A percentile compares a stretch with the other conserved stretches of the same genome.
Conservation (phyloP, 1,139 yeast genomes). For the Lodderomyces jiufengensis region DNA sequence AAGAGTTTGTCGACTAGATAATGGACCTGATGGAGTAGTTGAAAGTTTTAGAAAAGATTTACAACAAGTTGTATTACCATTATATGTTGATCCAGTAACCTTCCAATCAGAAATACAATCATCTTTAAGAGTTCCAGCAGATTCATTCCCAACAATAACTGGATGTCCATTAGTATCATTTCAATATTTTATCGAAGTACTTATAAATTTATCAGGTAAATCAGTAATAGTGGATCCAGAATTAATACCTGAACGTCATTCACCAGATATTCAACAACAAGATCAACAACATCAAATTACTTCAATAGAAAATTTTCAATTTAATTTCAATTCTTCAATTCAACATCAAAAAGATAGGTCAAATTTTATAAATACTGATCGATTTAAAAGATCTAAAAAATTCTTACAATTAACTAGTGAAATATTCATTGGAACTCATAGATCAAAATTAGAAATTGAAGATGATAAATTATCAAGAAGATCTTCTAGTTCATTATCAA, state of each 20-base stretch:
- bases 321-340: constrained; percentile 26
- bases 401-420: constrained; percentile 78
- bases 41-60: constrained; percentile 85
- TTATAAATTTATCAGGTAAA: constrained; percentile 61
- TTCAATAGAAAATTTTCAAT: constrained; percentile 21
- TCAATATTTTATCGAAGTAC: constrained; percentile 80
- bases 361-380: constrained; percentile 72
- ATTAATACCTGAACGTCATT: constrained; percentile 8
- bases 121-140: constrained; percentile 72
- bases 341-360: constrained; percentile 32
- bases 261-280: constrained; percentile 7
- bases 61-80: constrained; percentile 71
- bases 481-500: constrained; percentile 18
- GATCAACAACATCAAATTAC: constrained; percentile 7
- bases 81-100: constrained; percentile 71
- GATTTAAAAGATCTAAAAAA: constrained; percentile 66
- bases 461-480: constrained; percentile 17
- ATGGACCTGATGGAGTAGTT: constrained; percentile 58
- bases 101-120: constrained; percentile 58
- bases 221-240: constrained; percentile 35
- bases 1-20: constrained; percentile 73
- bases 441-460: constrained; percentile 28
- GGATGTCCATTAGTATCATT: constrained; percentile 74
- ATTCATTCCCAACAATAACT: constrained; percentile 79
- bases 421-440: constrained; percentile 72